phyloP scores from a whole-genome alignment of 306 rosid genomes.

The Lotus japonicus region DNA sequence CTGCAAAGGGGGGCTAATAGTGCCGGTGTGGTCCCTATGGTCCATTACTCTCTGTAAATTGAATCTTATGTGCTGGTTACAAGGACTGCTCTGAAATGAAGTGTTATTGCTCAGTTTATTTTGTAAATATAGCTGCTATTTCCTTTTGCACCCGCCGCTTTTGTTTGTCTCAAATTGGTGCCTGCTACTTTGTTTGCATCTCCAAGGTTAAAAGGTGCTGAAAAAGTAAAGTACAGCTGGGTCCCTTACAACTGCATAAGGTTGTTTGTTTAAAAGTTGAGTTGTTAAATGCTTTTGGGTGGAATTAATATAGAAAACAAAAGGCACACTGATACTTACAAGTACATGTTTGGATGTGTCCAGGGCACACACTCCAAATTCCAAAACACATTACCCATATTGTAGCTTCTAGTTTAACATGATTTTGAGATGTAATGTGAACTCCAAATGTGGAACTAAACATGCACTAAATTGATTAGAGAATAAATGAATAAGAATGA shows the following conservation, averaged over 20 bases:
- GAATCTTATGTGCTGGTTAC: slow-evolving; percentile 21
- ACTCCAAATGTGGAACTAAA: no score
- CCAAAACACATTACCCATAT: no score
- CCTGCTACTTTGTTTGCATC: not conserved
- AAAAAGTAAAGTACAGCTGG: not conserved
- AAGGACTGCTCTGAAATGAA: slow-evolving; percentile 23
- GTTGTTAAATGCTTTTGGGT: no score
- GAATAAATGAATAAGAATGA: no score
- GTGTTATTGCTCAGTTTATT: slow-evolving; percentile 20
- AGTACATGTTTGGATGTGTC: no score
- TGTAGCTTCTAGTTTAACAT: no score
- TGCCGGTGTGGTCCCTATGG: slow-evolving; percentile 49
- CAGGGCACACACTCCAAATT: no score
- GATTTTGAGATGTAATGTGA: no score
- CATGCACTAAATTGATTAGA: no score
- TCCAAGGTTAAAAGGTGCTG: not conserved
- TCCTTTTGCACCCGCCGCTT: slow-evolving; percentile 8
- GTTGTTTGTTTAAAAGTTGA: no score
- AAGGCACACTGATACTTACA: no score
- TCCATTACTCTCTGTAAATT: slow-evolving; percentile 18
- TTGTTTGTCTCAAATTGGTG: slow-evolving; percentile 18
- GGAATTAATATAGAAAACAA: no score
- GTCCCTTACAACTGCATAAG: not conserved
- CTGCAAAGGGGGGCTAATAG: slow-evolving; percentile 28
- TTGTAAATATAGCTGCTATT: slow-evolving; percentile 25